Evolutionary conservation across 495 filamentous ascomycete genomes (phyloP).

Genomic region (Lichenothelia convexa): DNA sequence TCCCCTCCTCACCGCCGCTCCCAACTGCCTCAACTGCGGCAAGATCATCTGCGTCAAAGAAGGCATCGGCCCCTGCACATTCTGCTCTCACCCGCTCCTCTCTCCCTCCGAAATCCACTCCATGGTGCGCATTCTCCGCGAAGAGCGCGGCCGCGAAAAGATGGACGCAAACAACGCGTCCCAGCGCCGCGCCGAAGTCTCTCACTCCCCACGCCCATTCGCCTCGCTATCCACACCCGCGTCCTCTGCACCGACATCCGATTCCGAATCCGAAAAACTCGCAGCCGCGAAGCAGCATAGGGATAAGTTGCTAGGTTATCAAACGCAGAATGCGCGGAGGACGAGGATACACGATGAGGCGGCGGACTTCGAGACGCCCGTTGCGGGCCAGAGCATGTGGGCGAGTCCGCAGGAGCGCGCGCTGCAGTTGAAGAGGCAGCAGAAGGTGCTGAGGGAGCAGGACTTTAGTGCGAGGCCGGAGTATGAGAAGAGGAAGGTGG

Average conservation of each 20-base stretch:
- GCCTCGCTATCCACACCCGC: constrained; percentile 17
- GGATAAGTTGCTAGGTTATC: constrained; percentile 65
- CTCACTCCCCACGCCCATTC: constrained; percentile 10
- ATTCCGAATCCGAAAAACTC: constrained; percentile 23
- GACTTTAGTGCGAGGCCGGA: constrained; percentile 82
- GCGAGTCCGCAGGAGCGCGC: constrained; percentile 75
- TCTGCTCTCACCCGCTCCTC: constrained; percentile 61
- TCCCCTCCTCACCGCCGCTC: constrained; percentile 65
- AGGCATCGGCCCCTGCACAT: constrained; percentile 86
- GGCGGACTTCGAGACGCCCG: constrained; percentile 71
- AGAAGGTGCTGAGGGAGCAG: constrained; percentile 69
- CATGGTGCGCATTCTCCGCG: constrained; percentile 74
- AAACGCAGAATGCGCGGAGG: constrained; percentile 70
- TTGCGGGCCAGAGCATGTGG: constrained; percentile 59
- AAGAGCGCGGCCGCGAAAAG: constrained; percentile 71
- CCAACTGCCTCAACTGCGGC: constrained; percentile 83
- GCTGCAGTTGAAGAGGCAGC: constrained; percentile 72
- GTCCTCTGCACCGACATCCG: constrained; percentile 27
- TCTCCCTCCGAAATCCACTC: constrained; percentile 50
- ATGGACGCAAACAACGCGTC: constrained; percentile 57
- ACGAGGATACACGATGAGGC: constrained; percentile 88
- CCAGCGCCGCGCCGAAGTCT: constrained; percentile 46
- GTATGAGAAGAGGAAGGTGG: constrained; percentile 78
- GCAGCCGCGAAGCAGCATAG: constrained; percentile 50
- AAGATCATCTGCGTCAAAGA: constrained; percentile 96